phyloP scores from a whole-genome alignment of 345 rosid genomes.

The Pugionium dolabratum region DNA sequence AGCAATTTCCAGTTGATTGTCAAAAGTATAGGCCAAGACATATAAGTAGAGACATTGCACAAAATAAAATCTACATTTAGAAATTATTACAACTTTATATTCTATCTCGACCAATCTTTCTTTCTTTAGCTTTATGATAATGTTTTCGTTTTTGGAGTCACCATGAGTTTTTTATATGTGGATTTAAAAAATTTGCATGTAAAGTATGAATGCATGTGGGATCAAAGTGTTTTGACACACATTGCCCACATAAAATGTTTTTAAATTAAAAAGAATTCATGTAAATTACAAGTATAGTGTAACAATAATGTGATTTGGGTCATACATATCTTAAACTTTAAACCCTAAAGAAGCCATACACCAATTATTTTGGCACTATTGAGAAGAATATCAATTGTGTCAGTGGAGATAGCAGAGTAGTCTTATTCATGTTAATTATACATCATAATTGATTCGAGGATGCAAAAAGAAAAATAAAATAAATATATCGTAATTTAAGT shows the following conservation, averaged over 20 bases:
- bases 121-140: slow-evolving; percentile 3
- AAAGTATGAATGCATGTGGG: slow-evolving; percentile 27
- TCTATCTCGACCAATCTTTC: slow-evolving; percentile 6
- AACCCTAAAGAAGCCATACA: neutral
- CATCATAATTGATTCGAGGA: neutral
- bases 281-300: neutral
- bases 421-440: neutral
- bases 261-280: no score
- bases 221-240: slow-evolving; percentile 15
- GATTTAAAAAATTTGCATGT: slow-evolving; percentile 6
- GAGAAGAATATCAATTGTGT: neutral
- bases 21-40: slow-evolving; percentile 36
- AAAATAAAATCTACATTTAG: neutral
- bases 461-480: neutral
- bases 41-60: slow-evolving; percentile 27
- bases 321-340: neutral
- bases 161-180: slow-evolving; percentile 15
- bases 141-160: neutral
- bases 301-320: neutral
- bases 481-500: neutral
- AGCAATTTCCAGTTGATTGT: slow-evolving; percentile 27
- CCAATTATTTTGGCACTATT: neutral
- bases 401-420: neutral
- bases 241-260: neutral
- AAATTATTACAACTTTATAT: neutral